Evolutionary conservation across 345 rosid genomes (phyloP).

Genomic region (Gynandropsis gynandra): DNA sequence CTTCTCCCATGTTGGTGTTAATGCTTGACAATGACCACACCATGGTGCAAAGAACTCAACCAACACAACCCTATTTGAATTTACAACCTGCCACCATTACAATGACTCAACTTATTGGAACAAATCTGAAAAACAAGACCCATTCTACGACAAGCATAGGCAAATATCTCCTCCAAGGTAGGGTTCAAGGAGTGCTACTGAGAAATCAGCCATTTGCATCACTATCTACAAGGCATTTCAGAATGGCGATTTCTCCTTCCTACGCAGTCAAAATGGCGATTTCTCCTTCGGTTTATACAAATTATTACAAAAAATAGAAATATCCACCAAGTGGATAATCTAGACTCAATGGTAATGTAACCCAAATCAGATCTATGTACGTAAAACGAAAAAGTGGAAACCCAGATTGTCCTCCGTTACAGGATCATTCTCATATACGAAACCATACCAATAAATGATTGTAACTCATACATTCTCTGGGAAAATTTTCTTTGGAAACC

Average conservation of each 20-base stretch:
- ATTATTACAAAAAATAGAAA: too few species aligned
- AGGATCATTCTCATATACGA: background rate
- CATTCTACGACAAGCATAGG: background rate
- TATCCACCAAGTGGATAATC: too few species aligned
- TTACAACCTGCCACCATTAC: slow-evolving; percentile 48
- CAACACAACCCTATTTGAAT: slow-evolving; percentile 75
- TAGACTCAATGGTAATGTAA: too few species aligned
- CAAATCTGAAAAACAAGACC: background rate
- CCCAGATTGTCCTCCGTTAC: background rate
- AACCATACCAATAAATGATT: background rate
- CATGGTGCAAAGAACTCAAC: slow-evolving; percentile 98
- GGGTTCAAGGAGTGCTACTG: too few species aligned
- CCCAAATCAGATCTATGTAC: background rate
- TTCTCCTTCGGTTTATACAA: too few species aligned
- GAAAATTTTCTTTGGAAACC: background rate
- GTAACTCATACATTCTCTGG: background rate
- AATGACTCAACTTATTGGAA: background rate
- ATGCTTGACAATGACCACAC: slow-evolving; percentile 93
- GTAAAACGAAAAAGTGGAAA: background rate
- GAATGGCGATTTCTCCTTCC: too few species aligned
- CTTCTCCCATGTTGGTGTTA: slow-evolving; percentile 95
- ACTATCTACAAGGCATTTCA: too few species aligned
- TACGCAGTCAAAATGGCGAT: too few species aligned
- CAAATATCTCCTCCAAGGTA: background rate
- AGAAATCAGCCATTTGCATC: too few species aligned